A percentile compares a stretch with the other conserved stretches of the same genome.
Evolutionary conservation across 169 alveolate species (phyloP).

Genomic region (Eimeria praecox): DNA sequence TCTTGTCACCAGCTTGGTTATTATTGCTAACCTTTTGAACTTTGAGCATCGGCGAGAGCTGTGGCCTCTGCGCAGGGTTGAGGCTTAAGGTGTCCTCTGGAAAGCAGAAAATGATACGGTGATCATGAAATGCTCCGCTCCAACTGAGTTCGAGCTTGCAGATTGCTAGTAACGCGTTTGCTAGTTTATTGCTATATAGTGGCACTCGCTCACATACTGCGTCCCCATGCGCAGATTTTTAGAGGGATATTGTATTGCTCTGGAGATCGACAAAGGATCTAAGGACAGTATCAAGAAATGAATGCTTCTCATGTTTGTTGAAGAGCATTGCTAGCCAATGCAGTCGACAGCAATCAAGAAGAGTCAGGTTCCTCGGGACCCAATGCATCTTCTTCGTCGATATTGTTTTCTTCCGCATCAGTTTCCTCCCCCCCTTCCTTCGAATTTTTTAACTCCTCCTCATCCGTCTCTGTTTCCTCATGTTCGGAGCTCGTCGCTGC

Average conservation of each 20-base stretch:
- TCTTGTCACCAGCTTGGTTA: neutral
- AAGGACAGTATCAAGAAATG: neutral
- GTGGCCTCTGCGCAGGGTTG: neutral
- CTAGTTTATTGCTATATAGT: neutral
- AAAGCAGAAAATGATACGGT: neutral
- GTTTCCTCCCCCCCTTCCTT: neutral
- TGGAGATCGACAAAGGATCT: neutral
- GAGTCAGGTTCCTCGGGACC: neutral
- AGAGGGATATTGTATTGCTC: neutral
- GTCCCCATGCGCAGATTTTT: neutral
- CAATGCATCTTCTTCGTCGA: neutral
- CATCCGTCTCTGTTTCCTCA: conserved; percentile 16
- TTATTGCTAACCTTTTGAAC: neutral
- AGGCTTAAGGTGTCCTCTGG: neutral
- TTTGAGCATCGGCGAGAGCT: neutral
- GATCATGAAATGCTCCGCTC: neutral
- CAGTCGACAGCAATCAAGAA: neutral
- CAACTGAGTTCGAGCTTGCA: neutral
- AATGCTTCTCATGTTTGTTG: neutral
- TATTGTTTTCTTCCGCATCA: neutral
- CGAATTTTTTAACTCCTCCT: neutral
- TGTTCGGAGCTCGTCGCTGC: neutral
- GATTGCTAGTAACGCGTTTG: neutral
- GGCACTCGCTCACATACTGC: neutral
- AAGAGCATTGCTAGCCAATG: neutral